Evolutionary conservation across 495 filamentous ascomycete species (phyloP), one percentile per base, ranked within the genome.

Genomic region (Penicillium paxilli): DNA sequence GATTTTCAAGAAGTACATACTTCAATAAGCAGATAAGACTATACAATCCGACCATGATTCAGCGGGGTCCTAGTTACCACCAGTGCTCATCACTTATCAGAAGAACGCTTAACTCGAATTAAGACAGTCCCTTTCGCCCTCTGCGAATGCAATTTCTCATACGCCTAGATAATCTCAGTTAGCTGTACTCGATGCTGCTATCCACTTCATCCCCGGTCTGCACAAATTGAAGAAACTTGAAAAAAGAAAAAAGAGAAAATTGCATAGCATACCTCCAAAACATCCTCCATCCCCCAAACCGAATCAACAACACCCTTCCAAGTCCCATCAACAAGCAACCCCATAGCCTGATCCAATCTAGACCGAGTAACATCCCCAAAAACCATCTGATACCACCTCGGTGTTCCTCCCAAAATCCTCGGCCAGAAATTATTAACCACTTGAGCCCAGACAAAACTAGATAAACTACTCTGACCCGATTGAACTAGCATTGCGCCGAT

Each of bases 221-320:
- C n/a, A n/a, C n/a, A n/a, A n/a, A n/a, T n/a, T n/a, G n/a, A n/a
- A n/a, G n/a, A n/a, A n/a, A n/a, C n/a, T n/a, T n/a, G n/a, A n/a
- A n/a, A n/a, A 32, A 12, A 32, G 4, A n/a, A 1, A 32, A 14
- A 30, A 12, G 5, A 2, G 30, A 32, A 2, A 11, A 16, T 2
- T 3, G 6, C 11, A 19, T 4, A 5, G 25, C 44, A 23, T 47
- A 30, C 44, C n/a, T 47, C 28, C 24, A 47, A 11, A 28, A 19
- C 45, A 48, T 48, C 45, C 9, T 32, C 25, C 45, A 48, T 48
- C 19, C 33, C 45, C 45, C 45, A 48, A 3, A 20, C 23, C 25
- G 45, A 48, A 22, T 48, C 45, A 32, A 48, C 33, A 8, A 48
- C 2, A 22, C 25, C 10, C 6, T 5, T 20, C 26, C 32, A 33